These are phyloP conservation scores for Lichtheimia hyalospora DNA, from an alignment of 371 early-diverging fungal genomes.

Conservation along the genomic window DNA sequence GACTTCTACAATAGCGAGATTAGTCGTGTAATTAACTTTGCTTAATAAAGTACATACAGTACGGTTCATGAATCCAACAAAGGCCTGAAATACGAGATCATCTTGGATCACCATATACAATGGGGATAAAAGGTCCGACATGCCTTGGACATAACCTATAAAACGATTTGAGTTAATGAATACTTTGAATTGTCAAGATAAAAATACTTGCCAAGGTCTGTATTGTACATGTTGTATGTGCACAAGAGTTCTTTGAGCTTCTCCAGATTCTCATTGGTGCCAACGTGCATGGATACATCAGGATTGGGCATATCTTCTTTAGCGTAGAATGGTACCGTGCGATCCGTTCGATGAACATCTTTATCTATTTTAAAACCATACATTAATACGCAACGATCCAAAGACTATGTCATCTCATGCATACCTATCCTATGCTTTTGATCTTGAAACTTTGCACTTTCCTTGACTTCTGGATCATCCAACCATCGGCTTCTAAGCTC, in stretches of 20 bases:
- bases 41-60: conserved; percentile 52
- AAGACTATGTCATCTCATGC: not conserved
- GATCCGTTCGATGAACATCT: conserved; percentile 92
- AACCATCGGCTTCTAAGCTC: conserved; percentile 75
- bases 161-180: not conserved
- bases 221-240: conserved; percentile 77
- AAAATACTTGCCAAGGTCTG: conserved; percentile 22
- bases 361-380: conserved; percentile 61
- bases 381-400: conserved; percentile 1
- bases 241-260: conserved; percentile 80
- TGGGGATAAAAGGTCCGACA: conserved; percentile 93
- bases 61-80: conserved; percentile 84
- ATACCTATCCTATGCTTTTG: conserved; percentile 81
- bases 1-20: conserved; percentile 46
- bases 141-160: conserved; percentile 94
- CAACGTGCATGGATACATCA: conserved; percentile 42
- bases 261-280: conserved; percentile 74
- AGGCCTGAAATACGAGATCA: conserved; percentile 90
- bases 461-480: conserved; percentile 50
- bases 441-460: conserved; percentile 66
- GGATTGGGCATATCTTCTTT: conserved; percentile 63
- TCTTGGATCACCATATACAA: conserved; percentile 81
- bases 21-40: not conserved
- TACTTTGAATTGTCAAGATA: not conserved
- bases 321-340: conserved; percentile 78